Base-by-base conservation (phyloP, 257 asterid species). In the Solanum megistacrolobum region DNA sequence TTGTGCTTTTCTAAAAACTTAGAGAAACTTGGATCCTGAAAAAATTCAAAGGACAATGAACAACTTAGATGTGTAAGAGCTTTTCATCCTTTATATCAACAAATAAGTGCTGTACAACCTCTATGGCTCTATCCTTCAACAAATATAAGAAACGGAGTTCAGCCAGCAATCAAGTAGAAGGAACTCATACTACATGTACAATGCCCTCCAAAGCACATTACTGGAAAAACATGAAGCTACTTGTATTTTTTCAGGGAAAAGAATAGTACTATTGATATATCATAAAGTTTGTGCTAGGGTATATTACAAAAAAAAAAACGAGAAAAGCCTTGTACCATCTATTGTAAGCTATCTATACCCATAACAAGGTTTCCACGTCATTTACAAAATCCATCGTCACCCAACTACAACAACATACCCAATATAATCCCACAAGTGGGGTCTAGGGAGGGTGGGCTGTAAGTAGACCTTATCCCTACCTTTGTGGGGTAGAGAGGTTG, bases 21-120 rank as follows among this genome's bases (percentile, higher is more conserved):
- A 46, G 87, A 87, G 93, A 97, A 97, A 43, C 92, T 92, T 41
- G 96, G 96, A 92, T 97, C 96, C 99, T 97, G 98, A 76, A 93
- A 90, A 88, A 48, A 32, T 18, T 48, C 20, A 20, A 52, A 46
- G 41, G 55, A 82, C 85, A 25, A 41, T 27, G 12, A 25, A 25
- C 84, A 78, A 78, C 38, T 79, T 79, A 25, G 9, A 41, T 79
- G 65, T 79, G 38, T 79, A 43, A 79, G 65, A 79, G 25, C n/a
- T 43, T 41, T 38, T 79, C 65, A 31, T 18, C 85, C 38, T 82
- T 82, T 16, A 48, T 31, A 82, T 48, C 85, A 82, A 82, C 85
- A 82, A 79, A 79, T 79, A 79, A 82, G 43, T 29, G 69, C 1
- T 48, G 43, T 20, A 82, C 62, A 79, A 79, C 66, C 38, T 78